These are phyloP conservation scores for Ustilago cynodontis DNA, from an alignment of 1,284 basidiomycete genomes.

Conservation along the genomic window DNA sequence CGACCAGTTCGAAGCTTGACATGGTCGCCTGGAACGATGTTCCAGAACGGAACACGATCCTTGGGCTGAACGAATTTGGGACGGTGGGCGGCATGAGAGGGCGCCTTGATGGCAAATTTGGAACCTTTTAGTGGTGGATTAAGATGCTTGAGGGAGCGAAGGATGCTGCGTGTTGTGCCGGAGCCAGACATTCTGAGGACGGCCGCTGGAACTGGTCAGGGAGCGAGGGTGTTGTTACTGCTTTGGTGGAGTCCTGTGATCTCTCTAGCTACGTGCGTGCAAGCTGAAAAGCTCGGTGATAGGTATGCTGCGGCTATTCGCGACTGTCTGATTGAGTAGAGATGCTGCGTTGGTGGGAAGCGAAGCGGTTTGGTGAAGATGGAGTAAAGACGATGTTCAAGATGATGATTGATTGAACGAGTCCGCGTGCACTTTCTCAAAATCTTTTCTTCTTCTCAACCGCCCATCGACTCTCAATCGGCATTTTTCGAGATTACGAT, in stretches of 20 bases:
- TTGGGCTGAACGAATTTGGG: conserved; percentile 69
- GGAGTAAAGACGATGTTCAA: neutral
- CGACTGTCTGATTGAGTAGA: neutral
- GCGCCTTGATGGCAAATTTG: conserved; percentile 65
- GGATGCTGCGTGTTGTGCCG: conserved; percentile 50
- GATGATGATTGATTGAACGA: neutral
- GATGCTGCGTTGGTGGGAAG: neutral
- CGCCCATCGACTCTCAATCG: neutral
- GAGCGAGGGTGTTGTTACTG: neutral
- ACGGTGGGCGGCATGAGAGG: conserved; percentile 63
- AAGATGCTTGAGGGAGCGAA: conserved; percentile 69
- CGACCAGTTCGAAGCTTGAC: conserved; percentile 68
- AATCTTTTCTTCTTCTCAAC: conserved; percentile 21
- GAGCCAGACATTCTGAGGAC: conserved; percentile 28
- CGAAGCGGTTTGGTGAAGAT: neutral
- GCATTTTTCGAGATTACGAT: neutral
- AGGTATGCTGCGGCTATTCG: too few species aligned
- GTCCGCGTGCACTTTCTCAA: conserved; percentile 12
- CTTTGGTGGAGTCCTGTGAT: neutral
- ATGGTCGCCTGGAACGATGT: conserved; percentile 70
- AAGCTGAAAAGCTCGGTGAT: too few species aligned
- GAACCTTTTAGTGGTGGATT: conserved; percentile 59
- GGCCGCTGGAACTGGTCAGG: neutral
- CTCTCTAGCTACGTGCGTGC: neutral
- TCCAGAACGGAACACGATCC: conserved; percentile 71